Base-by-base conservation (phyloP, 2,329 filamentous ascomycete species). In the Pseudocercospora pini-densiflorae region DNA sequence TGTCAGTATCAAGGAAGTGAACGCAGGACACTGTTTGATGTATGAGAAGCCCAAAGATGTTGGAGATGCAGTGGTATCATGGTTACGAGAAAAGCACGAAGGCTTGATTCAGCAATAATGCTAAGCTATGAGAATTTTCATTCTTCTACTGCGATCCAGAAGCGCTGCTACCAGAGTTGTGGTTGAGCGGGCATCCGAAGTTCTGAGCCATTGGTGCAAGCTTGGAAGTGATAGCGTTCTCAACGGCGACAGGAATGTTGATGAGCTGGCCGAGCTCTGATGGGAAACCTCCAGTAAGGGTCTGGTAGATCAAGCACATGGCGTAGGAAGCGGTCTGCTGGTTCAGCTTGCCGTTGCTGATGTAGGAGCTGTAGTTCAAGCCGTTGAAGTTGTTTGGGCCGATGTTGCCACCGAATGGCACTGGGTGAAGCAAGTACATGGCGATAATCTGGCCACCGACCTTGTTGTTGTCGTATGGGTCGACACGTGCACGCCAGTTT, bases 271-370 rank as follows among this genome's bases (percentile, higher is more conserved):
- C 66, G 14, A 69, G 58, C 45, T 65, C 54, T 10, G 66, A 36
- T 31, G 66, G 67, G 36, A 65, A 63, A 45, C 49, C 55, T 12
- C 60, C 57, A 5, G 60, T 68, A 16, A 70, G 40, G 4, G 81
- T 67, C 71, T 82, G 80, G 70, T 82, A 83, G 36, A 82, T 59
- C 69, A 82, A 70, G 66, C 81, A 83, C 19, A 75, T 49, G 1
- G 77, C 59, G 57, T 77, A 72, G 3, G 63, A 62, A 3, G 73
- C 66, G 3, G 69, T 74, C 7, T 72, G 67, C 8, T 72, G 66
- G 5, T 71, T 69, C 10, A 82, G 64, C 61, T 74, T 79, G n/a
- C 81, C 80, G 53, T 81, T 72, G 60, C 72, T 51, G 53, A 82
- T 81, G 53, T 67, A 67, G 5, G 74, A 67, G 16, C 74, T 75